These are phyloP conservation scores for Boletus pseudo-olivaceus DNA, from an alignment of 768 basidiomycete genomes.

Conservation along the genomic window DNA sequence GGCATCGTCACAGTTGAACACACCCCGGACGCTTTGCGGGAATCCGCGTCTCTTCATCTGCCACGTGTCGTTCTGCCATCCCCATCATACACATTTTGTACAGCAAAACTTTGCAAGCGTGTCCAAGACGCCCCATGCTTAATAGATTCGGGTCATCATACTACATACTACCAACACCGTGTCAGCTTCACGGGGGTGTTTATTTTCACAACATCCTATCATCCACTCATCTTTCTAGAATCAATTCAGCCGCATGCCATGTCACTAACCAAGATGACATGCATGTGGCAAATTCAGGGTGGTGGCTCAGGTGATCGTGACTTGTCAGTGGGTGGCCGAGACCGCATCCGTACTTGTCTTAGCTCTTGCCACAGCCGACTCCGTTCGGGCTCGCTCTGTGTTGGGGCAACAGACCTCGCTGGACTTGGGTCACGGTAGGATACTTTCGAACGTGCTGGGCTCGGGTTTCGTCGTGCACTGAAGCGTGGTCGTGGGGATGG, in stretches of 20 bases:
- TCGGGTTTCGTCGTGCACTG: slow-evolving; percentile 36
- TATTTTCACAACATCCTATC: slow-evolving; percentile 7
- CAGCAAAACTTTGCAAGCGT: slow-evolving; percentile 12
- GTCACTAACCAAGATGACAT: slow-evolving; percentile 7
- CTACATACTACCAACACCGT: slow-evolving; percentile 15
- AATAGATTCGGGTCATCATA: slow-evolving; percentile 16
- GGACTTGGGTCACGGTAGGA: slow-evolving; percentile 31
- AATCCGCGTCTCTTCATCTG: background rate
- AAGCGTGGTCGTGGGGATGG: slow-evolving; percentile 34
- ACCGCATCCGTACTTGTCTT: slow-evolving; percentile 45
- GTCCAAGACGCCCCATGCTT: slow-evolving; percentile 14
- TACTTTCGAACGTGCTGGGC: slow-evolving; percentile 35
- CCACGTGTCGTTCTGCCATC: slow-evolving; percentile 12
- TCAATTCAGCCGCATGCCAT: slow-evolving; percentile 11
- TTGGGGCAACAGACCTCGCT: slow-evolving; percentile 23
- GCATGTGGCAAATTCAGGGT: slow-evolving; percentile 28
- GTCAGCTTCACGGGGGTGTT: background rate
- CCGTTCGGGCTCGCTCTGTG: slow-evolving; percentile 37
- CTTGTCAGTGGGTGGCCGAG: slow-evolving; percentile 43
- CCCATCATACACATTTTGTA: slow-evolving; percentile 1
- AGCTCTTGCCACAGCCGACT: slow-evolving; percentile 56
- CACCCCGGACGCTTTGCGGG: background rate
- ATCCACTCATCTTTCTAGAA: slow-evolving; percentile 8
- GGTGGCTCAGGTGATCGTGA: slow-evolving; percentile 39
- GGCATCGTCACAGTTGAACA: slow-evolving; percentile 8